Conservation (phyloP, 2,329 filamentous ascomycete genomes). For the Penicillium sp. region DNA sequence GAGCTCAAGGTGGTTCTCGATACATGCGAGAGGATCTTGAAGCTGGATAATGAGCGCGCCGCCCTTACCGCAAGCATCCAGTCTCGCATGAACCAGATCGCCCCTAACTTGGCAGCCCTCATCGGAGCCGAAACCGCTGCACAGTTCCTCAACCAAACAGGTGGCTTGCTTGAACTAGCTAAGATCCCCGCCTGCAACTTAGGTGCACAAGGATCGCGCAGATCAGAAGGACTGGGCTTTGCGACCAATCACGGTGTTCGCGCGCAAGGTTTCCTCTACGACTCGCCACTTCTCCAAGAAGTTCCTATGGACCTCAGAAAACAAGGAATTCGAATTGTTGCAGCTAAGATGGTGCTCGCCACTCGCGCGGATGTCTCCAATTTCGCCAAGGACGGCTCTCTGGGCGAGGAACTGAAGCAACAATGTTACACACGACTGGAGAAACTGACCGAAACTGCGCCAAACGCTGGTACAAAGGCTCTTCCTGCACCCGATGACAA, state of each 20-base stretch:
- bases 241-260: constrained; percentile 86
- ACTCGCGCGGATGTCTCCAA: constrained; percentile 83
- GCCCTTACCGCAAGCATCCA: constrained; percentile 88
- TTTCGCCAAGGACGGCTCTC: constrained; percentile 68
- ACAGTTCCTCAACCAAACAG: constrained; percentile 89
- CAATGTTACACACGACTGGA: constrained; percentile 78
- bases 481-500: constrained; percentile 93
- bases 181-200: constrained; percentile 93
- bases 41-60: constrained; percentile 75
- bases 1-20: constrained; percentile 65
- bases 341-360: constrained; percentile 86
- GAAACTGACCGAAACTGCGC: constrained; percentile 82
- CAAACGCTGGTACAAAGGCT: constrained; percentile 78
- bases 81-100: constrained; percentile 92
- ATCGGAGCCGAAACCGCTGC: constrained; percentile 89
- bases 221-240: constrained; percentile 68
- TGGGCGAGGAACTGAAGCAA: constrained; percentile 70
- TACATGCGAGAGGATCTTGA: constrained; percentile 81
- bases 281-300: constrained; percentile 77
- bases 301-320: constrained; percentile 80
- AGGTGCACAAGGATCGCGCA: constrained; percentile 80
- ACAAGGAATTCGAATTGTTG: constrained; percentile 89
- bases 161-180: constrained; percentile 76
- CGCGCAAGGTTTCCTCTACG: constrained; percentile 86
- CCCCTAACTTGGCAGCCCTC: constrained; percentile 81